These are phyloP conservation scores for Cutaneotrichosporon sp. DNA, from an alignment of 1,284 basidiomycete genomes.

Conservation along the genomic window DNA sequence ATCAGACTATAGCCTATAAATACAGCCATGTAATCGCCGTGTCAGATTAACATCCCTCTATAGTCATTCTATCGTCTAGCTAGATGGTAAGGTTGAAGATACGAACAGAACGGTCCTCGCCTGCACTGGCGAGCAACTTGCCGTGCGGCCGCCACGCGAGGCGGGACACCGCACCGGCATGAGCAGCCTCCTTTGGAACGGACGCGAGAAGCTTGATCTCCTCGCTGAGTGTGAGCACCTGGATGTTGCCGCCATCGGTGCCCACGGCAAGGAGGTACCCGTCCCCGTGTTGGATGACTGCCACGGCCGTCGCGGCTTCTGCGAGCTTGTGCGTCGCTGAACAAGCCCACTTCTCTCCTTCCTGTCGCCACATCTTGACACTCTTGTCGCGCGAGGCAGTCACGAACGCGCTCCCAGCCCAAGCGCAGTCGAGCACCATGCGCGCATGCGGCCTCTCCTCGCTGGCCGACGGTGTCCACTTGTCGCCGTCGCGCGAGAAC, in stretches of 20 bases:
- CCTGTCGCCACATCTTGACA: slow-evolving; percentile 55
- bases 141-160: slow-evolving; percentile 42
- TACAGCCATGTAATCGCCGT: neutral
- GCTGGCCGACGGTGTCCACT: slow-evolving; percentile 61
- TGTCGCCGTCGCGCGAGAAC: slow-evolving; percentile 56
- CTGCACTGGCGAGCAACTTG: slow-evolving; percentile 49
- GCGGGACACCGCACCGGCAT: slow-evolving; percentile 50
- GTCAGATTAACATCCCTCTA: neutral
- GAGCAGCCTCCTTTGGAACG: slow-evolving; percentile 34
- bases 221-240: slow-evolving; percentile 33
- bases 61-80: neutral
- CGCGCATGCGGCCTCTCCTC: slow-evolving; percentile 82
- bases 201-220: slow-evolving; percentile 18
- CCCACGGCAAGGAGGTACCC: slow-evolving; percentile 50
- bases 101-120: slow-evolving; percentile 53
- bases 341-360: slow-evolving; percentile 4
- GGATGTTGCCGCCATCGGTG: slow-evolving; percentile 50
- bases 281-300: slow-evolving; percentile 22
- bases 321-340: slow-evolving; percentile 44
- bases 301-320: slow-evolving; percentile 52
- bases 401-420: slow-evolving; percentile 75
- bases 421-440: slow-evolving; percentile 94
- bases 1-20: neutral
- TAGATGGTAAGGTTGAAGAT: slow-evolving; percentile 25
- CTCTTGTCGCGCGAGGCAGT: slow-evolving; percentile 95